phyloP scores from a whole-genome alignment of 2,329 filamentous ascomycete genomes.

The Bimuria novae-zelandiae region DNA sequence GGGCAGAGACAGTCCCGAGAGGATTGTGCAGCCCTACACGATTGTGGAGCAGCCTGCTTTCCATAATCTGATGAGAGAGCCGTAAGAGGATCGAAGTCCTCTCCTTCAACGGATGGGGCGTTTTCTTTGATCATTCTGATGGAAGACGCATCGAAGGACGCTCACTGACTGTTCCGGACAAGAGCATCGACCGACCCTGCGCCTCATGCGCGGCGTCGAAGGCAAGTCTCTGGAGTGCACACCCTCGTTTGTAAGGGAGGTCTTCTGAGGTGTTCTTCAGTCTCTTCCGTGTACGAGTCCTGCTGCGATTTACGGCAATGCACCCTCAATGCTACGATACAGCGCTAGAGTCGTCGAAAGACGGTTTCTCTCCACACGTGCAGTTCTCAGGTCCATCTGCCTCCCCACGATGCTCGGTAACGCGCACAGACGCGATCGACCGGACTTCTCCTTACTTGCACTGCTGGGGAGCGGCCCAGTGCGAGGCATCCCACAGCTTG shows the following conservation, averaged over 20 bases:
- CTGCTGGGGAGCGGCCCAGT: background rate
- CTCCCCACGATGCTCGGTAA: background rate
- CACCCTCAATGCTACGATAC: background rate
- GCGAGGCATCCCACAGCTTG: background rate
- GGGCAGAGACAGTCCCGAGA: background rate
- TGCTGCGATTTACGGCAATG: background rate
- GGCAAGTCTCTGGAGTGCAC: background rate
- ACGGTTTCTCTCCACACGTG: background rate
- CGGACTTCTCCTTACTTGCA: background rate
- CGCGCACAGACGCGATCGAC: background rate
- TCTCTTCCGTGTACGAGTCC: background rate
- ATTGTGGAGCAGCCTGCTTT: conserved; percentile 6
- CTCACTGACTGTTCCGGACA: conserved; percentile 1
- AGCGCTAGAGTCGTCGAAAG: background rate
- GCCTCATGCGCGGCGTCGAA: background rate
- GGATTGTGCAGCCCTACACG: conserved; percentile 2
- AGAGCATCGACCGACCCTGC: conserved; percentile 1
- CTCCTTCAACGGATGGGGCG: conserved; percentile 2
- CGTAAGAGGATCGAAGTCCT: background rate
- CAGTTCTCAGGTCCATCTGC: background rate
- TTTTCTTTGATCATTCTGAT: conserved; percentile 7
- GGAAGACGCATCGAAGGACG: background rate
- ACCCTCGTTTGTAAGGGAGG: conserved; percentile 2
- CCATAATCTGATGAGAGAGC: background rate
- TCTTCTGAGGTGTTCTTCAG: background rate